Evolutionary conservation across 1,284 basidiomycete species (phyloP).

Genomic region (Apiotrichum sp.): DNA sequence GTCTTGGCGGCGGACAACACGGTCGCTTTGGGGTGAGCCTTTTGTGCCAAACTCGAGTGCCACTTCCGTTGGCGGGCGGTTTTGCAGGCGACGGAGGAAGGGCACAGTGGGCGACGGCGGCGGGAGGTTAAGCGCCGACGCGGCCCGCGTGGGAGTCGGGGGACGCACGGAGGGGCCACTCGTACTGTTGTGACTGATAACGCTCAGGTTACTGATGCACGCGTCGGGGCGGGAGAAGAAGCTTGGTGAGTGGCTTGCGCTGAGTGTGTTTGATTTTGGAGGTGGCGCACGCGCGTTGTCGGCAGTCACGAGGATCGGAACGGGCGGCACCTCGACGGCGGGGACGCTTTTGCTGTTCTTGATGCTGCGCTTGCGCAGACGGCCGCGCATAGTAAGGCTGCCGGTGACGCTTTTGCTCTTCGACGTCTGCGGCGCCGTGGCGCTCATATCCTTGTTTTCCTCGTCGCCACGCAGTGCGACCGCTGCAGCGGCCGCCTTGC

Average conservation of each 20-base stretch:
- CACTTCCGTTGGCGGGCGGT: conserved; percentile 1
- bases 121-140: background rate
- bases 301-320: background rate
- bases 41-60: conserved; percentile 3
- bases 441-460: background rate
- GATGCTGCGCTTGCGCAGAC: background rate
- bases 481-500: background rate
- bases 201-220: too few species aligned
- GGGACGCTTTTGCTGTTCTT: background rate
- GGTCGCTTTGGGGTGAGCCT: background rate
- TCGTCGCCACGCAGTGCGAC: background rate
- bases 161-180: too few species aligned
- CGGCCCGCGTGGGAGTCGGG: too few species aligned
- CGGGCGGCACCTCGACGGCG: background rate
- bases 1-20: background rate
- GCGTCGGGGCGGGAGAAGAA: too few species aligned
- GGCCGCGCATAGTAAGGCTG: background rate
- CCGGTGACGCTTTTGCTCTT: background rate
- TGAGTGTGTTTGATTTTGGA: too few species aligned
- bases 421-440: background rate
- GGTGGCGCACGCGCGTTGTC: too few species aligned
- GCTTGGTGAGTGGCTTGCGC: background rate
- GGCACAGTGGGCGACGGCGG: background rate
- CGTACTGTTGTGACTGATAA: too few species aligned
- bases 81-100: background rate